A percentile compares a stretch with the other conserved stretches of the same genome.
Conservation (phyloP, 495 filamentous ascomycete species). For the Apodospora peruviana region DNA sequence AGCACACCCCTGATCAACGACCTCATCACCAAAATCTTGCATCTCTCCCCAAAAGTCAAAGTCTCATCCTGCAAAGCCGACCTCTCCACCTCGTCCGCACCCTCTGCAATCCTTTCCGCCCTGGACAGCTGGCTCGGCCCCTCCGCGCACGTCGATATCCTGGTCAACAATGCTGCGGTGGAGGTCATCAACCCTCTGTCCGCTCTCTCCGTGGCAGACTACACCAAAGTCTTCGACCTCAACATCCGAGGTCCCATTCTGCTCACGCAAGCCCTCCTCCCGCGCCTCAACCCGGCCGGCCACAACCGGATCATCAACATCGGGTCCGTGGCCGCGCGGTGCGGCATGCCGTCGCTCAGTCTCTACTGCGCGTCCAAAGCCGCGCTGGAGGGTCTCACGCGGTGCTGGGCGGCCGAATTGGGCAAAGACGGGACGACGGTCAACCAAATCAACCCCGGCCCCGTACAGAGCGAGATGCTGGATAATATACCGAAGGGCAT, state of each 20-base stretch:
- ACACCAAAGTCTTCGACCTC: slow-evolving; percentile 45
- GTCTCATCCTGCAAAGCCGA: slow-evolving; percentile 12
- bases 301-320: slow-evolving; percentile 50
- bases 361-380: slow-evolving; percentile 60
- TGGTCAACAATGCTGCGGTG: slow-evolving; percentile 56
- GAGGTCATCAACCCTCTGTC: slow-evolving; percentile 45
- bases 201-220: slow-evolving; percentile 51
- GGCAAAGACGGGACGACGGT: slow-evolving; percentile 55
- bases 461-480: slow-evolving; percentile 58
- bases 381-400: slow-evolving; percentile 62
- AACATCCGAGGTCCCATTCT: slow-evolving; percentile 64
- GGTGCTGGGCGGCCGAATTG: slow-evolving; percentile 57
- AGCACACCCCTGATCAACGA: neutral
- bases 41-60: too few relatives aligned
- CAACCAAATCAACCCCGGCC: slow-evolving; percentile 59
- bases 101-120: neutral
- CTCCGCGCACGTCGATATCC: slow-evolving; percentile 35
- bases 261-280: slow-evolving; percentile 51
- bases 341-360: slow-evolving; percentile 27
- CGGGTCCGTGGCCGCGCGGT: slow-evolving; percentile 40
- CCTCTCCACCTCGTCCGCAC: neutral
- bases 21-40: neutral
- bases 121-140: slow-evolving; percentile 8
- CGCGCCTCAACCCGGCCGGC: slow-evolving; percentile 37
- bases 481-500: slow-evolving; percentile 46